Base-by-base conservation (phyloP, 164 flowering plant species). In the Annona cherimola region DNA sequence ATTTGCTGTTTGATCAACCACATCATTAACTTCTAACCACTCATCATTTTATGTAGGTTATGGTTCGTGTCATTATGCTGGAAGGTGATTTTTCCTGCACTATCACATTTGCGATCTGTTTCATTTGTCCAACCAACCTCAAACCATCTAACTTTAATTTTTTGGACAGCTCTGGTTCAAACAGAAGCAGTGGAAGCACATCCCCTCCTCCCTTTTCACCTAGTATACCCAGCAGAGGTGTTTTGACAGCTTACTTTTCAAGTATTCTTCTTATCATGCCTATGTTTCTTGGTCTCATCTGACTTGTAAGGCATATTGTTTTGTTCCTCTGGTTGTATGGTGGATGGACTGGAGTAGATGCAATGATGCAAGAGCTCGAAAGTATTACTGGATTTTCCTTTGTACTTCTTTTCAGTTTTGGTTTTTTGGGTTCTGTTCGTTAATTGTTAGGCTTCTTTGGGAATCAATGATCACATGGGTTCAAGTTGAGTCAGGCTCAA, bases 21-120 rank as follows among this genome's bases (percentile, higher is more conserved):
- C n/a, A 55, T 55, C 39, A 4, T 26, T 41, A n/a, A 39, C 41
- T 55, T 66, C 73, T 76, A 16, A 59, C 61, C 57, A 62, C 42
- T 63, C 44, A 40, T 9, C 54, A 60, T 44, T 69, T 5, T 44
- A 68, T 72, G 77, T 89, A 91, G 97, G 94, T 81, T 77, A 86
- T 70, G 88, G 88, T 63, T 79, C 90, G 6, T 91, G 97, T 61
- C 70, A 68, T 43, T 91, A 83, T 63, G 26, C 91, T 1, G 97
- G 92, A 75, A 88, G 92, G 97, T 72, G 45, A 72, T 62, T 72
- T 42, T 55, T 16, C 45, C 6, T 8, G 4, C 14, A 40, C 6
- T 60, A 5, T 1, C 18, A 3, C 18, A 5, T 26, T 35, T 14
- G 16, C 44, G 9, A 12, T 26, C 7, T 4, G 39, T 11, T 11